Evolutionary conservation across 2,329 filamentous ascomycete genomes (phyloP), one percentile per base, ranked within the genome.

Genomic region (Calonectria montana): DNA sequence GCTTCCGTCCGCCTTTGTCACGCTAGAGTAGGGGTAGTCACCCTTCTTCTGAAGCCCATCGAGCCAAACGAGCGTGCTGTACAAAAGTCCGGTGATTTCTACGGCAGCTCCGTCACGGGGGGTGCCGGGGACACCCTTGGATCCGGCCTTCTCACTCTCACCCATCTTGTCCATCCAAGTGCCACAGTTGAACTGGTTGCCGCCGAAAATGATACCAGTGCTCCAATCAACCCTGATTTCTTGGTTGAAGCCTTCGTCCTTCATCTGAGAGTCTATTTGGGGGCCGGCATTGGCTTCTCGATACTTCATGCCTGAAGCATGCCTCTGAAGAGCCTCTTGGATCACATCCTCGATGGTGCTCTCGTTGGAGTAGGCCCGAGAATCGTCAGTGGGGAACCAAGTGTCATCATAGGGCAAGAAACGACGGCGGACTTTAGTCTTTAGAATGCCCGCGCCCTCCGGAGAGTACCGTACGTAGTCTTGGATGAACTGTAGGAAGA

Each of bases 121-220:
- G n/a, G 97, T 99, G 10, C 96, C 97, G 0, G 97, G 97, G 23
- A 98, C 88, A 62, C 97, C 97, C 86, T 98, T 98, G 80, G 92
- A 98, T 70, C 94, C 93, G 18, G 97, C 97, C 73, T 92, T 94
- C 75, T 94, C 91, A 74, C 95, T 98, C 83, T 99, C 97, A n/a
- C 97, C 97, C 97, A 99, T 99, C 89, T 99, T 99, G 88, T 99
- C 97, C 95, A 98, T 98, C 97, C 97, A 99, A 1, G 97, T 99
- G 65, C 97, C 97, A 79, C 97, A 99, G 83, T 99, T 99, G 84
- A 87, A 89, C 81, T 98, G 96, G 80, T 94, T 98, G 39, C 97
- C 97, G 68, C 97, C 97, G 80, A 97, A 98, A 70, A 99, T 92
- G 74, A 99, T 90, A 25, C 97, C 97, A 2, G 82, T 85, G 6